phyloP scores from a whole-genome alignment of 1,284 basidiomycete genomes.

The Quambalaria eucalypti region DNA sequence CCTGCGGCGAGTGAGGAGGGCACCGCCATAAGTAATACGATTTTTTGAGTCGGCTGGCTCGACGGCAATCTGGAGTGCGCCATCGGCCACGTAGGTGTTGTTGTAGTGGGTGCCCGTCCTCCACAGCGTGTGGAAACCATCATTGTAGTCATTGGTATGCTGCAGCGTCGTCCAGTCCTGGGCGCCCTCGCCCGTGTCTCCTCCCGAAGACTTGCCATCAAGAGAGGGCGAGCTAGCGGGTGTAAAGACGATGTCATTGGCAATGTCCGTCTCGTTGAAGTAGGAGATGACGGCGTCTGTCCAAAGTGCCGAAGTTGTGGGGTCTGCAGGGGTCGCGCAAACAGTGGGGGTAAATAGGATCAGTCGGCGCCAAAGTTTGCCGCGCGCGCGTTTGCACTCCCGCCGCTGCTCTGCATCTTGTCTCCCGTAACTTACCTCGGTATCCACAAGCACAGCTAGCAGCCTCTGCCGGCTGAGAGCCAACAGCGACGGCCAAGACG shows the following conservation, averaged over 20 bases:
- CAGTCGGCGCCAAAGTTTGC: no score
- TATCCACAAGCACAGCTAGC: no score
- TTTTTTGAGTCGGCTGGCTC: conserved; percentile 15
- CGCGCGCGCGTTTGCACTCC: no score
- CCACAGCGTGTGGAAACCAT: conserved; percentile 26
- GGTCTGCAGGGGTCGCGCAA: no score
- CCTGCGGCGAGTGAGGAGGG: conserved; percentile 26
- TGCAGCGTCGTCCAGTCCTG: conserved; percentile 25
- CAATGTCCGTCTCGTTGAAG: conserved; percentile 31
- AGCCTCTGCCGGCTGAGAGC: no score
- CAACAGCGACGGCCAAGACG: no score
- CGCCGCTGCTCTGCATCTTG: no score
- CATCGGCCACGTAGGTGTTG: conserved; percentile 23
- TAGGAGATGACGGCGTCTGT: conserved; percentile 37
- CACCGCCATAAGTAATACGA: conserved; percentile 30
- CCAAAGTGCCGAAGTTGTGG: conserved; percentile 26
- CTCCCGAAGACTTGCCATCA: conserved; percentile 14
- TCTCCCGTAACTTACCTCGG: no score
- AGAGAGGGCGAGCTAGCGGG: conserved; percentile 17
- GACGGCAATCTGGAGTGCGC: conserved; percentile 15
- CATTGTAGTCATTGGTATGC: conserved; percentile 29
- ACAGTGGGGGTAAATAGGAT: no score
- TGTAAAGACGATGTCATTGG: conserved; percentile 16
- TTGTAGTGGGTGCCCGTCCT: conserved; percentile 25
- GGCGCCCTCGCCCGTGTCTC: conserved; percentile 21